Base-by-base conservation (phyloP, 208 protist species). In the Trypanosoma avium region DNA sequence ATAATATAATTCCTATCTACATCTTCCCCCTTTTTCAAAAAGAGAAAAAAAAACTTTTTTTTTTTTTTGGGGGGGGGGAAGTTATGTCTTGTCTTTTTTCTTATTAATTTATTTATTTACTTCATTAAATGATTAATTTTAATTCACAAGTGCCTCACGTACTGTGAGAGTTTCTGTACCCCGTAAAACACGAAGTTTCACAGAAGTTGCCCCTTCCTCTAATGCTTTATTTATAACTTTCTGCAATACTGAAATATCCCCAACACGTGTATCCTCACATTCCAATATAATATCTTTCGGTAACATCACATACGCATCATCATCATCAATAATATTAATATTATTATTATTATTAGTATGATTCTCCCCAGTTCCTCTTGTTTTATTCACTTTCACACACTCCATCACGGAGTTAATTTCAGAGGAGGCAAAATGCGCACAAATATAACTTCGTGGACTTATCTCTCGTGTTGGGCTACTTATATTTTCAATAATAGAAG, bases 211-310 rank as follows among this genome's bases (percentile, higher is more conserved):
- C 2, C 45, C 35, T 9, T 7, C n/a, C 4, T 13, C 26, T 4
- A 70, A 27, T 4, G 53, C 32, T 10, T 57, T 17, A 5, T 45
- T 6, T 13, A 70, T 21, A 30, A 13, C 17, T 12, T 19, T 13
- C 19, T 30, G 29, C n/a, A 70, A 46, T 12, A n/a, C 10, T 1
- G 2, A 0, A 15, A 61, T 50, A 26, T 24, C 24, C 15, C 15
- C 13, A 22, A 70, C 1, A 13, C 35, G 55, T 30, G 33, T 10
- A 5, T 35, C 55, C n/a, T 63, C 21, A 30, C 54, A 63, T 10
- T 48, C 46, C 13, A 70, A 26, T 1, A 70, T 3, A 62, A 63
- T 24, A 57, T 70, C 64, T n/a, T 55, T 45, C 13, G 17, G 30
- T 19, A n/a, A 10, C 19, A 40, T 29, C 9, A n/a, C n/a, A n/a